A percentile compares a stretch with the other conserved stretches of the same genome.
phyloP scores from a whole-genome alignment of 305 asterid species.

The Solanum hybrid region DNA sequence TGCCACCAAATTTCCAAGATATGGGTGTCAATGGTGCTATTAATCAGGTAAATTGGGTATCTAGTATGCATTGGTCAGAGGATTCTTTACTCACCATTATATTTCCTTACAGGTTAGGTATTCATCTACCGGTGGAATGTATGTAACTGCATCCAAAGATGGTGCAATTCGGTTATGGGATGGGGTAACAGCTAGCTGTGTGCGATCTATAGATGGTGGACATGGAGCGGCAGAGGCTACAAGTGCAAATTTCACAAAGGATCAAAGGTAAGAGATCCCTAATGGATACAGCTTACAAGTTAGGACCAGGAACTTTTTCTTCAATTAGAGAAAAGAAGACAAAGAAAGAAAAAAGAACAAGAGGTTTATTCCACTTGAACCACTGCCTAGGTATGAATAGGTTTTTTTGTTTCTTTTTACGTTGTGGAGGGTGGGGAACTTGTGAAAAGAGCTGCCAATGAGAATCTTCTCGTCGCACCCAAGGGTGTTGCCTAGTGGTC shows the following conservation, averaged over 20 bases:
- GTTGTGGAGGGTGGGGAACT: neutral
- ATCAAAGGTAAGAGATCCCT: conserved; percentile 44
- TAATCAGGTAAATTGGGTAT: conserved; percentile 47
- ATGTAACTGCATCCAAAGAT: conserved; percentile 83
- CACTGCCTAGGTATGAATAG: neutral
- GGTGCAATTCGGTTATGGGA: conserved; percentile 80
- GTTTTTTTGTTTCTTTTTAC: neutral
- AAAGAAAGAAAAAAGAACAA: neutral
- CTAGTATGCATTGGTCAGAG: neutral
- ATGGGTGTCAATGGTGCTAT: conserved; percentile 57
- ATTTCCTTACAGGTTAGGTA: conserved; percentile 54
- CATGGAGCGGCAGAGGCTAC: conserved; percentile 79
- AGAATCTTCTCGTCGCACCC: neutral
- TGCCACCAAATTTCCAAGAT: conserved; percentile 61
- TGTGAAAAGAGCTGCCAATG: neutral
- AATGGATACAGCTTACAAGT: neutral
- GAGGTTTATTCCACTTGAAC: neutral
- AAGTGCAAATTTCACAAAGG: conserved; percentile 72
- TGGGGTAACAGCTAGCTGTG: conserved; percentile 64
- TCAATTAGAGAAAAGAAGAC: neutral
- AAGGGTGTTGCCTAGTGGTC: neutral
- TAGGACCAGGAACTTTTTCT: neutral
- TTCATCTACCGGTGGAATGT: conserved; percentile 67
- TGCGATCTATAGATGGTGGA: conserved; percentile 58
- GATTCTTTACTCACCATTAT: conserved; percentile 1